Conservation (phyloP, 2,329 filamentous ascomycete genomes). For the Phaeosphaeria sp. region DNA sequence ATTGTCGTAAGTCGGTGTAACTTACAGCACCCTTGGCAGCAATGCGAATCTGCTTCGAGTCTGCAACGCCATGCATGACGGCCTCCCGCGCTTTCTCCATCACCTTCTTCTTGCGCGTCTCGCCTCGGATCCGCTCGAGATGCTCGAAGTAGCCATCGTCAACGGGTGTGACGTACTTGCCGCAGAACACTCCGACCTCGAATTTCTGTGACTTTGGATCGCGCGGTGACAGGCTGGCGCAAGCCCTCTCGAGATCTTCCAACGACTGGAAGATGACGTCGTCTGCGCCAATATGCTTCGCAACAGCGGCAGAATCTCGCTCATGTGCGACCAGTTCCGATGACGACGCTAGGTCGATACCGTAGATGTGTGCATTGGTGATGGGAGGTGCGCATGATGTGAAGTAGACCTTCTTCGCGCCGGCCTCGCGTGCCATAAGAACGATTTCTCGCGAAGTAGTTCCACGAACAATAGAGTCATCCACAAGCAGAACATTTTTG, state of each 20-base stretch:
- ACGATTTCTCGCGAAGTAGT: constrained; percentile 83
- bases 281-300: constrained; percentile 74
- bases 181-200: constrained; percentile 91
- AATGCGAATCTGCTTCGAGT: constrained; percentile 66
- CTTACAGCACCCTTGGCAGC: constrained; percentile 65
- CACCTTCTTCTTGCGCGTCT: constrained; percentile 72
- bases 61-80: constrained; percentile 68
- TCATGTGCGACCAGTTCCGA: constrained; percentile 75
- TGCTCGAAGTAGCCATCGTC: constrained; percentile 83
- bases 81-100: constrained; percentile 70
- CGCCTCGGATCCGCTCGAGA: constrained; percentile 73
- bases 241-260: constrained; percentile 79
- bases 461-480: constrained; percentile 88
- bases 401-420: constrained; percentile 82
- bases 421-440: constrained; percentile 82
- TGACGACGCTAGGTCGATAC: constrained; percentile 76
- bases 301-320: constrained; percentile 66
- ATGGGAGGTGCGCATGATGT: constrained; percentile 83
- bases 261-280: constrained; percentile 80
- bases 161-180: constrained; percentile 83
- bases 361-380: constrained; percentile 86
- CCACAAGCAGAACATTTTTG: constrained; percentile 81
- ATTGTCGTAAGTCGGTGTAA: not conserved
- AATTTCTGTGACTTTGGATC: constrained; percentile 69
- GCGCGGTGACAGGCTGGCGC: constrained; percentile 71